Evolutionary conservation across 2,329 filamentous ascomycete species (phyloP), one percentile per base, ranked within the genome.

Genomic region (Fusarium metavorans): DNA sequence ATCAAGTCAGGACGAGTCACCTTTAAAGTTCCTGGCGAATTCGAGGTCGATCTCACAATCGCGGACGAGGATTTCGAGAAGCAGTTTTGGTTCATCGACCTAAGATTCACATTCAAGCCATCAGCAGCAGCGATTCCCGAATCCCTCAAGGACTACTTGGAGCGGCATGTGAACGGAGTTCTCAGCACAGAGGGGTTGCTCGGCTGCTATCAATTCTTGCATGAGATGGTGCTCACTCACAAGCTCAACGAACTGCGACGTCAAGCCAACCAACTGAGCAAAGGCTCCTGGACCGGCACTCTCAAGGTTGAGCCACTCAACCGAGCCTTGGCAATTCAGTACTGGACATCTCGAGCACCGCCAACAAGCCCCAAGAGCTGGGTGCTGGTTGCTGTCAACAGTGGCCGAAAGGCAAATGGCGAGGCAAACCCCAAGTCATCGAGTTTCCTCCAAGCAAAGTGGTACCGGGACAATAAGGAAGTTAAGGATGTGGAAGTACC

Each of bases 21-120:
- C 0, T 99, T 99, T 82, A 89, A 87, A 56, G 93, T 98, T 2
- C 85, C 90, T 4, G 90, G 90, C 63, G 96, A 98, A 81, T 98
- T 98, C 78, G 96, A 98, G 81, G 90, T 98, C 23, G 97, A 98
- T 80, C 88, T 99, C 61, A 95, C 95, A 1, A 93, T 98, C 72
- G 94, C 94, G 20, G 93, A 95, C 76, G 95, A 98, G 80, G 93
- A 97, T 74, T 90, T 92, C 20, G 87, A 91, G 35, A 93, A 93
- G 64, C 95, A 97, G 78, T 97, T 97, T 80, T 98, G 93, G 88
- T 98, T 98, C 80, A 94, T 98, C 71, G 95, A 98, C 81, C 92
- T 98, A 78, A 91, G 95, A 68, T 95, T 97, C 77, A 85, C 92
- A 16, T 99, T 97, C 81, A 88, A 86, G 10, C 96, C 96, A 2